Evolutionary conservation across 2,329 filamentous ascomycete species (phyloP), one percentile per base, ranked within the genome.

Genomic region (Neofusicoccum sp.): DNA sequence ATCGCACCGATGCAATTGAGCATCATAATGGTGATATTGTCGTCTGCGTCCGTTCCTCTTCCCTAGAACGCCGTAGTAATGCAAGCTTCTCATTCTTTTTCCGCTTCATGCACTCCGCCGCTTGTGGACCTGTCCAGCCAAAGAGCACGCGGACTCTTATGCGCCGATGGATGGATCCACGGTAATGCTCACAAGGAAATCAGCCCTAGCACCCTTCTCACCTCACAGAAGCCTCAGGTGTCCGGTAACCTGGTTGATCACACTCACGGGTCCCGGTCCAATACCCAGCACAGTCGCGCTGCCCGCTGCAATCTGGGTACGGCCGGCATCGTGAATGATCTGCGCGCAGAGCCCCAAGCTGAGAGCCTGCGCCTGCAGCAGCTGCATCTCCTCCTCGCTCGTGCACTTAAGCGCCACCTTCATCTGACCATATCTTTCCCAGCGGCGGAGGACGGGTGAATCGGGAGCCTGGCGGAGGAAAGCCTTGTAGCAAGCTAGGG

Each of bases 251-350:
- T 88, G 79, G 73, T 99, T 91, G 53, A 99, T 87, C 61, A 93
- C 79, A 69, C 90, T 93, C 81, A 89, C 93, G 0, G 93, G 93
- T 28, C 89, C 93, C 62, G 86, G 77, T 34, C 78, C 80, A 62
- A 82, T 86, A 0, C 95, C 95, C 56, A 99, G 79, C 43, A 99
- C 95, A 0, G 95, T 99, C 74, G 91, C 84, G 74, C 92, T 97
- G 16, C 95, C 93, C 44, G 89, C 87, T 57, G 92, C 93, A 75
- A 99, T 98, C 84, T 99, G 95, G 47, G 95, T 99, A 63, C 95
- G 85, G 12, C 95, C 95, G n/a, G 95, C 95, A 77, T 99, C 95
- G 70, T 90, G 88, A 66, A 99, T 93, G 58, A 96, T 87, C 74
- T 93, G 89, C 58, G 93, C 91, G 63, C 91, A 93, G 62, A 99